Evolutionary conservation across 148 eudicot genomes (phyloP), one percentile per base, ranked within the genome.

Genomic region (Nepenthes gracilis): DNA sequence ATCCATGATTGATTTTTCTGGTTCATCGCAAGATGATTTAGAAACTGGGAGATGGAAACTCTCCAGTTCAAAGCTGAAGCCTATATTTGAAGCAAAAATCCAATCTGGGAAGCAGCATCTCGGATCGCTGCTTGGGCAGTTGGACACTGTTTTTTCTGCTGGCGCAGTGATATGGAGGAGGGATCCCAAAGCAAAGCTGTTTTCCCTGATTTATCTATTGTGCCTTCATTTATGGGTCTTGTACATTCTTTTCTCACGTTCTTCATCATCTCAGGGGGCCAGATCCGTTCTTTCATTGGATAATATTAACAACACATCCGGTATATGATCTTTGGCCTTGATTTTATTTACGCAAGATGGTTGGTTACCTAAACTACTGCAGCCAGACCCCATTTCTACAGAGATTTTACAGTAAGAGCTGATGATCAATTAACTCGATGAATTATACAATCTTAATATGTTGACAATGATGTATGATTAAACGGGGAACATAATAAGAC

Each of bases 141-240:
- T 93, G 76, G 99, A 93, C 70, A 72, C 87, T 4, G 68, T 89
- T 23, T 93, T 80, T 71, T 81, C 78, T 36, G 81, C 87, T 2
- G 96, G 95, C 2, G 74, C 80, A 37, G 69, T 85, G 7, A 84
- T 82, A 63, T 80, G 89, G 49, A 81, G 89, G 40, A 73, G 97
- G 60, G 89, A 89, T 57, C 86, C 92, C 33, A 70, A 81, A 35
- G 98, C 89, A 35, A 88, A 79, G 67, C 57, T 74, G 35, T 93
- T 90, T 88, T 68, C 85, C 35, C 55, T 78, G 60, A 76, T 80
- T 62, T 87, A 87, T 70, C 57, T 87, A 33, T 78, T 72, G 5
- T 87, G 87, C 61, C 80, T 87, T 40, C 95, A 87, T 72, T 64
- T 87, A 14, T 87, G 95, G 95, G 95, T 84, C 49, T 55, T 84